These are phyloP conservation scores for Lactarius evosmus DNA, from an alignment of 768 basidiomycete species.

Conservation along the genomic window DNA sequence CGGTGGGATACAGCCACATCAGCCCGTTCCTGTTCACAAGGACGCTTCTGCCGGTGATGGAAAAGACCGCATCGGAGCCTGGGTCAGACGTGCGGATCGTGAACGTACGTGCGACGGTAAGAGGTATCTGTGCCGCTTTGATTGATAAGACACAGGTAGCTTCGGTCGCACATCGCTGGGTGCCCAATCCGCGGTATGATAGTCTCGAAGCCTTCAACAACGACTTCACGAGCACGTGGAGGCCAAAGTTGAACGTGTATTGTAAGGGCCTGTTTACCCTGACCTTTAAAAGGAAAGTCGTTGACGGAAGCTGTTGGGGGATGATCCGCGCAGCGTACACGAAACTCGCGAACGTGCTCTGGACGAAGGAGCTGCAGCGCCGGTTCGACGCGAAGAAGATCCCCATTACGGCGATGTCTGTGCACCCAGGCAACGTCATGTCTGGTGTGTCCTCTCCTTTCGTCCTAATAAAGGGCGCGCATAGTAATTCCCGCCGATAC, in stretches of 20 bases:
- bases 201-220: conserved; percentile 33
- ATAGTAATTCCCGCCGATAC: conserved; percentile 9
- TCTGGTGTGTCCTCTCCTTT: conserved; percentile 34
- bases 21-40: conserved; percentile 55
- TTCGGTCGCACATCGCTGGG: conserved; percentile 19
- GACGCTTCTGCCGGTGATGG: conserved; percentile 51
- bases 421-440: conserved; percentile 44
- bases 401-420: conserved; percentile 40
- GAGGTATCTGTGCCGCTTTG: background rate
- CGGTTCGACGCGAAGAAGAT: conserved; percentile 39
- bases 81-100: conserved; percentile 60
- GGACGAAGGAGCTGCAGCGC: conserved; percentile 48
- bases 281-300: background rate
- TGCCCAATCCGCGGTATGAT: conserved; percentile 19
- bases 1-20: conserved; percentile 43
- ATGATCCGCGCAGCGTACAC: conserved; percentile 39
- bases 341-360: conserved; percentile 53
- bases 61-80: conserved; percentile 45
- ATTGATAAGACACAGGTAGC: conserved; percentile 23
- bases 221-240: conserved; percentile 25
- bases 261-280: conserved; percentile 11
- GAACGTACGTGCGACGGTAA: conserved; percentile 39
- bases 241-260: conserved; percentile 27
- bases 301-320: background rate
- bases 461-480: background rate